These are phyloP conservation scores for Deuterostichococcus epilithicus DNA, from an alignment of 139 green algal species.

Conservation along the genomic window DNA sequence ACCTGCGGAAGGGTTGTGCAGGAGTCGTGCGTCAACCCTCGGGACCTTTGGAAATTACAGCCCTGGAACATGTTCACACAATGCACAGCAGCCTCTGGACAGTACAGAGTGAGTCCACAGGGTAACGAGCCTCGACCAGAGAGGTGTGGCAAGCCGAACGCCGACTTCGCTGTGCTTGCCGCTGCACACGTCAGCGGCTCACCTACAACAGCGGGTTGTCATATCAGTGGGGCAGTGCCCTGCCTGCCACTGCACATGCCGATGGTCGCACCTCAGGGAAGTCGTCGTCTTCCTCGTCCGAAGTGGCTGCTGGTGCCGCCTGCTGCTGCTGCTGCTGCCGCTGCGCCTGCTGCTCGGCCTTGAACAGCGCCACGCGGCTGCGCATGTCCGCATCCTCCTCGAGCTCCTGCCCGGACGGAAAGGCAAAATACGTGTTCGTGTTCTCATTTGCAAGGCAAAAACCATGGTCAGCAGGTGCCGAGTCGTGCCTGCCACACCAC, in stretches of 20 bases:
- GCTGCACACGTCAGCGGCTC: too few species aligned
- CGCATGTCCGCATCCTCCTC: conserved; percentile 81
- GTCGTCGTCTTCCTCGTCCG: conserved; percentile 48
- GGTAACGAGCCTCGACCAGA: too few species aligned
- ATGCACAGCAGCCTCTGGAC: neutral
- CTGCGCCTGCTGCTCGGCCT: conserved; percentile 26
- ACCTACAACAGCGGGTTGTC: neutral
- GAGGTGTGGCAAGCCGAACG: too few species aligned
- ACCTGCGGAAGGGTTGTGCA: conserved; percentile 58
- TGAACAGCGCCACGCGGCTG: conserved; percentile 47
- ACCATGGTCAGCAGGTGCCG: neutral
- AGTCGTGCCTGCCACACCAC: neutral
- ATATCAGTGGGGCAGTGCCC: neutral
- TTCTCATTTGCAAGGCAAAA: neutral
- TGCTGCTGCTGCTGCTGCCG: conserved; percentile 8
- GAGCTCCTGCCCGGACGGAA: conserved; percentile 59
- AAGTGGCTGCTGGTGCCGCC: conserved; percentile 23
- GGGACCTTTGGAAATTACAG: too few species aligned
- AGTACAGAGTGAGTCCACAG: too few species aligned
- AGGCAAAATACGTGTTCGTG: neutral
- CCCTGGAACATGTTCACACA: neutral
- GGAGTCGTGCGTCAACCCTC: too few species aligned
- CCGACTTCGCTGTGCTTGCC: too few species aligned
- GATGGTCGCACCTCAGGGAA: neutral
- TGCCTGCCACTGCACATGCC: too few species aligned